A percentile compares a stretch with the other conserved stretches of the same genome.
Conservation (phyloP, 805 yeast species). For the Candida silvicultrix region DNA sequence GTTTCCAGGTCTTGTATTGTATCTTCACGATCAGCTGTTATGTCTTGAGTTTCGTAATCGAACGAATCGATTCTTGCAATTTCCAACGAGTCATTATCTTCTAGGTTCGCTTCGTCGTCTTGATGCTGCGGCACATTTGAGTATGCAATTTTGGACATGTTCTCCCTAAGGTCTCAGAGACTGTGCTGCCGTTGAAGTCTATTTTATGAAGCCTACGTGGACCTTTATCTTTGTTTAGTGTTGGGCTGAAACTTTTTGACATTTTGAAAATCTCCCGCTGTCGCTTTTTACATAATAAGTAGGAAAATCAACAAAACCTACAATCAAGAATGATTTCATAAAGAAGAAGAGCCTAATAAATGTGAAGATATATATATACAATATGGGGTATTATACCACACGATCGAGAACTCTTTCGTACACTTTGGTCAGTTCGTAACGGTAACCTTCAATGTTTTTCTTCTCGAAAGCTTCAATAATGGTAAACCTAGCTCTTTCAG, state of each 20-base stretch:
- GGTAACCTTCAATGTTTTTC: slow-evolving; percentile 32
- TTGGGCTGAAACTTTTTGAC: too few species aligned
- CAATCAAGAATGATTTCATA: too few species aligned
- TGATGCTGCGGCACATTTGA: slow-evolving; percentile 4
- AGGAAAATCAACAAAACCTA: too few species aligned
- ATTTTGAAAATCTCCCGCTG: too few species aligned
- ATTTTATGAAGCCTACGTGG: too few species aligned
- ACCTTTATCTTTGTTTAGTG: too few species aligned
- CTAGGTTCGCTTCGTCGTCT: slow-evolving; percentile 1
- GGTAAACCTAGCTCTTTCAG: slow-evolving; percentile 42
- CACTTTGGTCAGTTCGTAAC: slow-evolving; percentile 36
- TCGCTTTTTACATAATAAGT: too few species aligned
- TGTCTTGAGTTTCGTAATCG: slow-evolving; percentile 12
- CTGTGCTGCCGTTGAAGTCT: too few species aligned
- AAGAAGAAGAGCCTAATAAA: too few species aligned
- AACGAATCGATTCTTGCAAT: slow-evolving; percentile 13
- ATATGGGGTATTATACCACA: slow-evolving; percentile 10
- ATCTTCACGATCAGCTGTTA: not conserved
- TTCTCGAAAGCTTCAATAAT: slow-evolving; percentile 30
- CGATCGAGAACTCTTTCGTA: slow-evolving; percentile 38
- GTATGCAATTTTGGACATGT: slow-evolving; percentile 7
- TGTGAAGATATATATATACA: too few species aligned
- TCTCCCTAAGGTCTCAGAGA: not conserved
- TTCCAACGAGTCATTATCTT: slow-evolving; percentile 7
- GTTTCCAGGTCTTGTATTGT: not conserved